Conservation (phyloP, 768 basidiomycete genomes). For the Leccinum variicolor region DNA sequence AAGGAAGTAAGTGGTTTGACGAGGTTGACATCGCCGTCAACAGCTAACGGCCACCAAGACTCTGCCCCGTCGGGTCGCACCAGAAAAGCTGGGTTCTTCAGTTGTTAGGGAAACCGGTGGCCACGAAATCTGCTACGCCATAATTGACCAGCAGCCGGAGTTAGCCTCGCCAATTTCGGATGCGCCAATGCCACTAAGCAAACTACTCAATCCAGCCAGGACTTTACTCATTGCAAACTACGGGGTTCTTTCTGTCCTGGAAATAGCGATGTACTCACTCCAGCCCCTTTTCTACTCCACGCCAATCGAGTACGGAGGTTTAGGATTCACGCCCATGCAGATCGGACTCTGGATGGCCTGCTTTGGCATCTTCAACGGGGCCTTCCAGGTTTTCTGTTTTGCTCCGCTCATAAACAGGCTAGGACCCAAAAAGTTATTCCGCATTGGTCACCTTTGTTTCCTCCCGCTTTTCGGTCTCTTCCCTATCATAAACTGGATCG, state of each 20-base stretch:
- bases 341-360: constrained; percentile 38
- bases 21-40: neutral
- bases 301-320: constrained; percentile 33
- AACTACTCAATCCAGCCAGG: constrained; percentile 29
- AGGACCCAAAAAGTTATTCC: constrained; percentile 33
- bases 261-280: constrained; percentile 34
- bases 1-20: constrained; percentile 25
- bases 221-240: constrained; percentile 37
- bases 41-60: constrained; percentile 17
- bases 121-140: constrained; percentile 12
- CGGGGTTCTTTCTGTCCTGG: constrained; percentile 33
- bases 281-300: constrained; percentile 40
- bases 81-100: constrained; percentile 11
- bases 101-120: constrained; percentile 11
- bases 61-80: constrained; percentile 4
- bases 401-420: constrained; percentile 27
- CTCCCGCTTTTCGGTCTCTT: constrained; percentile 32
- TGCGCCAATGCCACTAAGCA: constrained; percentile 23
- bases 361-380: constrained; percentile 31
- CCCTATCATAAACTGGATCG: constrained; percentile 29
- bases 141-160: constrained; percentile 9
- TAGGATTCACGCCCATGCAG: constrained; percentile 33
- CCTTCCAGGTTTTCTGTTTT: constrained; percentile 33
- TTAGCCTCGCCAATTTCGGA: constrained; percentile 5
- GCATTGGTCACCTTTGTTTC: constrained; percentile 24